A percentile compares a stretch with the other conserved stretches of the same genome.
Conservation (phyloP, 2,329 filamentous ascomycete species). For the Pseudodiploospora longispora region DNA sequence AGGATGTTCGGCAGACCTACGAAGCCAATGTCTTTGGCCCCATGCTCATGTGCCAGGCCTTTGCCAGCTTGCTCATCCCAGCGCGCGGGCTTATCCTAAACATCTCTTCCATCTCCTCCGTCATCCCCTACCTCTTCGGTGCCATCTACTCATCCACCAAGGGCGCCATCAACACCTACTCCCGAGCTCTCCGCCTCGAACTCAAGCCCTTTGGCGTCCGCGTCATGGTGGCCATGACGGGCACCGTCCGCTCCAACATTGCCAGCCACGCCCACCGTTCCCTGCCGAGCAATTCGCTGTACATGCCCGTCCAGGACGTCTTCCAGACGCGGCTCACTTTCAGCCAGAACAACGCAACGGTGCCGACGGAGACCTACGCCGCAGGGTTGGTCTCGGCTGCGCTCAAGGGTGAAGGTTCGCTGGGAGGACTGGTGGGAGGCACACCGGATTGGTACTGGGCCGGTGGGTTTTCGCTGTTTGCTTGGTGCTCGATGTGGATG, state of each 20-base stretch:
- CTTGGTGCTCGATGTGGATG: conserved; percentile 19
- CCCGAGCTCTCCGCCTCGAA: conserved; percentile 45
- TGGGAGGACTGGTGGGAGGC: conserved; percentile 23
- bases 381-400: conserved; percentile 33
- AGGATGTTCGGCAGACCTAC: conserved; percentile 45
- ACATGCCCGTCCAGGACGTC: conserved; percentile 35
- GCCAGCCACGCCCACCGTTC: conserved; percentile 30
- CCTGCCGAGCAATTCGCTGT: conserved; percentile 39
- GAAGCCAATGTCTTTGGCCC: conserved; percentile 51
- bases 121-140: conserved; percentile 45
- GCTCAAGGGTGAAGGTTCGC: conserved; percentile 29
- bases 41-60: conserved; percentile 47
- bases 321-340: conserved; percentile 39
- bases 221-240: conserved; percentile 49
- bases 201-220: conserved; percentile 46
- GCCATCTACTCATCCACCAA: conserved; percentile 48
- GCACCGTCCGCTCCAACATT: conserved; percentile 45
- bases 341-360: conserved; percentile 38
- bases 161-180: conserved; percentile 45
- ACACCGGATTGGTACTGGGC: conserved; percentile 28
- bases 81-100: conserved; percentile 46
- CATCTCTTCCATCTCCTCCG: conserved; percentile 43
- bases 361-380: conserved; percentile 37
- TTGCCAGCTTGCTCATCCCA: conserved; percentile 40
- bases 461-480: conserved; percentile 20